phyloP scores from a whole-genome alignment of 306 rosid genomes.

The Castanea sativa region DNA sequence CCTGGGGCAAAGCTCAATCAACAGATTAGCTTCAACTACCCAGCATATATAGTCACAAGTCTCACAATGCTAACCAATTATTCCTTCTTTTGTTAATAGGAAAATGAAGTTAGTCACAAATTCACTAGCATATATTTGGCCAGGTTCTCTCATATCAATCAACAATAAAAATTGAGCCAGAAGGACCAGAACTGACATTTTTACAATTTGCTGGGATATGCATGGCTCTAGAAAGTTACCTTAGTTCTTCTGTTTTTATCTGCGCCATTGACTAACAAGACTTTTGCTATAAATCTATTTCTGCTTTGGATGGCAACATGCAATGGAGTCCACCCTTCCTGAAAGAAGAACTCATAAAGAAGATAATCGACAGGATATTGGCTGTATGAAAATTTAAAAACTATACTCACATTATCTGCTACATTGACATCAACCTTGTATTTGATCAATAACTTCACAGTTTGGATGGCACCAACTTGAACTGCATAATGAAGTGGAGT shows the following conservation, averaged over 20 bases:
- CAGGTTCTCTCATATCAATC: background rate
- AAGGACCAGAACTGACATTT: background rate
- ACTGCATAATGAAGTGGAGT: constrained; percentile 95
- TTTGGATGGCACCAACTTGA: constrained; percentile 86
- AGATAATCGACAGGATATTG: background rate
- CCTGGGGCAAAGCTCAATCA: no score
- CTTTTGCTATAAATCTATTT: constrained; percentile 75
- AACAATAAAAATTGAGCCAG: background rate
- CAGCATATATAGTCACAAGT: no score
- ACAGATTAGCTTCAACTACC: no score
- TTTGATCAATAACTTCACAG: constrained; percentile 81
- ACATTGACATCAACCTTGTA: constrained; percentile 71
- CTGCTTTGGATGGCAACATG: constrained; percentile 86
- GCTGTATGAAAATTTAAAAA: constrained; percentile 1
- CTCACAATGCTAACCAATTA: background rate
- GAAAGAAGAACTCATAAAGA: constrained; percentile 19
- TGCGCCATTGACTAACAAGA: constrained; percentile 79
- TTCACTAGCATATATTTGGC: background rate
- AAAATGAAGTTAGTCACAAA: background rate
- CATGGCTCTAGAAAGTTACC: constrained; percentile 44
- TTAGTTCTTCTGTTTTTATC: constrained; percentile 70
- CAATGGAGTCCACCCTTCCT: constrained; percentile 98
- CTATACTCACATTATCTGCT: constrained; percentile 65
- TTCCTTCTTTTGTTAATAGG: background rate
- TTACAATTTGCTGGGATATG: background rate